Percentiles rank a stretch among this genome's conserved stretches.
Conservation (phyloP, 164 flowering plant genomes). For the Protea cynaroides region DNA sequence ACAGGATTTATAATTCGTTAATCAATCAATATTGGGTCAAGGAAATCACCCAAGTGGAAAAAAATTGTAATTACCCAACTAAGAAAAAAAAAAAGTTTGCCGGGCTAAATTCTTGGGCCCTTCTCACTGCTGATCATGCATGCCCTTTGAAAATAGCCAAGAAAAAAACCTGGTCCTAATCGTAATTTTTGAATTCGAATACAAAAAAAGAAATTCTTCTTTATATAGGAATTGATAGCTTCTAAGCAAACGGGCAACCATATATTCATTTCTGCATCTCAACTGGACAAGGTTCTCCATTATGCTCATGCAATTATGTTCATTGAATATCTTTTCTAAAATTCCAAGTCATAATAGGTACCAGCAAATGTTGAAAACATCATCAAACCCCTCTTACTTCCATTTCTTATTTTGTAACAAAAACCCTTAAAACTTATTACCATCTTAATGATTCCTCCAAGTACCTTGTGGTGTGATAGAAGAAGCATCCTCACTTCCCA, state of each 20-base stretch:
- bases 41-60: neutral
- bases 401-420: neutral
- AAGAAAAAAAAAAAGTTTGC: neutral
- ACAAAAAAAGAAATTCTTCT: too few species aligned
- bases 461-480: constrained; percentile 27
- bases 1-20: neutral
- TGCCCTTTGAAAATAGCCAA: neutral
- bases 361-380: too few species aligned
- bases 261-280: too few species aligned
- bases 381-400: too few species aligned
- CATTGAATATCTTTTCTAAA: neutral
- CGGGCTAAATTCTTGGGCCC: neutral
- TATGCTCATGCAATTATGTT: neutral
- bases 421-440: neutral
- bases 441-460: neutral
- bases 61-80: neutral
- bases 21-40: neutral
- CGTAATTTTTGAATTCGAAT: too few species aligned
- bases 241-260: too few species aligned
- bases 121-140: neutral
- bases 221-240: too few species aligned
- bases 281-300: neutral
- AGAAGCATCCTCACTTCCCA: constrained; percentile 6
- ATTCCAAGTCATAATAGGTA: neutral
- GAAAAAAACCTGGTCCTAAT: neutral